phyloP scores from a whole-genome alignment of 2,329 filamentous ascomycete genomes.

The Xylariales sp. region DNA sequence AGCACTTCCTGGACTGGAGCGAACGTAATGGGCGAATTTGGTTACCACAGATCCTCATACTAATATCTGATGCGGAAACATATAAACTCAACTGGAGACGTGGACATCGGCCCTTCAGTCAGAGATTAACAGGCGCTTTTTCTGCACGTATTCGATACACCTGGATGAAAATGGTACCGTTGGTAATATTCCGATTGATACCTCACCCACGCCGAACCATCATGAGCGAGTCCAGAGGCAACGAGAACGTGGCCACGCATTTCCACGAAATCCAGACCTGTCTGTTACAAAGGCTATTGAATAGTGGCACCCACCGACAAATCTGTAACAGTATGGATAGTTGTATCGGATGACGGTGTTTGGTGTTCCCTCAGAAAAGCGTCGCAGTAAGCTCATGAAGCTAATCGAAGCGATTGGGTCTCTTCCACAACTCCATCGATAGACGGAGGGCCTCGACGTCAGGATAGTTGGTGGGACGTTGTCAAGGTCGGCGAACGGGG shows the following conservation, averaged over 20 bases:
- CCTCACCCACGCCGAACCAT: conserved; percentile 4
- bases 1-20: conserved; percentile 11
- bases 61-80: conserved; percentile 9
- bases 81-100: conserved; percentile 3
- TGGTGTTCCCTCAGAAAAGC: conserved; percentile 38
- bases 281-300: conserved; percentile 20
- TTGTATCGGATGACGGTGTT: conserved; percentile 24
- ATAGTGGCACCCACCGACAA: conserved; percentile 16
- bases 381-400: conserved; percentile 27
- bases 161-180: conserved; percentile 11
- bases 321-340: conserved; percentile 9
- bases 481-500: conserved; percentile 35
- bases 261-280: conserved; percentile 27
- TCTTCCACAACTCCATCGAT: conserved; percentile 25
- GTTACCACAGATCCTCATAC: conserved; percentile 8
- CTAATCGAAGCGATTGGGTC: conserved; percentile 32
- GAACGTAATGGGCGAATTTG: conserved; percentile 6
- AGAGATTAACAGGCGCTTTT: conserved; percentile 1
- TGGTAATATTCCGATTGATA: conserved; percentile 11
- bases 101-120: conserved; percentile 12
- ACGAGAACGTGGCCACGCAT: conserved; percentile 19
- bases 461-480: conserved; percentile 29
- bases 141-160: not conserved
- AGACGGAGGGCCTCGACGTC: conserved; percentile 29
- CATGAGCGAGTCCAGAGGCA: conserved; percentile 1